phyloP scores from a whole-genome alignment of 371 early-diverging fungal genomes.

The Mucor saturninus region DNA sequence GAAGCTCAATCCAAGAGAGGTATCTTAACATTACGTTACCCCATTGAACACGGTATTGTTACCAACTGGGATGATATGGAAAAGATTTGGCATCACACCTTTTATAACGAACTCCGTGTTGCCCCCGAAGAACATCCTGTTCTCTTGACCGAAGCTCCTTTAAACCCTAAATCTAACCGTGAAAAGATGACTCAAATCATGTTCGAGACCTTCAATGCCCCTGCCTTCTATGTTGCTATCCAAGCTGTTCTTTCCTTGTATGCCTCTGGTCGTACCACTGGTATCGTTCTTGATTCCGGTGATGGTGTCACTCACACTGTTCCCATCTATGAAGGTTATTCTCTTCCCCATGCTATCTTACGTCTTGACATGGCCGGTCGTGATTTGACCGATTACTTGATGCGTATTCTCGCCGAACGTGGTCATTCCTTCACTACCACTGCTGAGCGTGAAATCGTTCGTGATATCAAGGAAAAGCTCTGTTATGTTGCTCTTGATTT shows the following conservation, averaged over 20 bases:
- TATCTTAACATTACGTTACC: constrained; percentile 99
- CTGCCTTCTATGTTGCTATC: constrained; percentile 99
- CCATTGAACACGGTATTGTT: constrained; percentile 99
- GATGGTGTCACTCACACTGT: constrained; percentile 99
- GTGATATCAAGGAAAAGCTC: constrained; percentile 99
- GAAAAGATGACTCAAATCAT: constrained; percentile 99
- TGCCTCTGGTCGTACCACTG: constrained; percentile 99
- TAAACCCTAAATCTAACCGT: constrained; percentile 99
- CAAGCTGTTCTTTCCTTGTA: constrained; percentile 98
- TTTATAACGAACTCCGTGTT: constrained; percentile 84
- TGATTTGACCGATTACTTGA: constrained; percentile 98
- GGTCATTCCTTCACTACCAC: constrained; percentile 99
- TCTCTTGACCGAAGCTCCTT: constrained; percentile 98
- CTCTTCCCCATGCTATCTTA: constrained; percentile 98
- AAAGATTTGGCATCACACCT: constrained; percentile 99
- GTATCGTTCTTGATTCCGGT: constrained; percentile 99
- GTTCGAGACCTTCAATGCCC: constrained; percentile 99
- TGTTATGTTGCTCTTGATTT: constrained; percentile 99
- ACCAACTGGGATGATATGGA: constrained; percentile 99
- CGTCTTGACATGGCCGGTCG: constrained; percentile 96
- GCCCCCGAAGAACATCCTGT: constrained; percentile 98
- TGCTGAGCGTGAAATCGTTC: constrained; percentile 99
- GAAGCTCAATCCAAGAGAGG: constrained; percentile 99
- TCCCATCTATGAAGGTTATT: constrained; percentile 99
- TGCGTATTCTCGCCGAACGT: constrained; percentile 98